A percentile compares a stretch with the other conserved stretches of the same genome.
Conservation (phyloP, 192 early-diverging fungal genomes). For the Pilobolus umbonatus region DNA sequence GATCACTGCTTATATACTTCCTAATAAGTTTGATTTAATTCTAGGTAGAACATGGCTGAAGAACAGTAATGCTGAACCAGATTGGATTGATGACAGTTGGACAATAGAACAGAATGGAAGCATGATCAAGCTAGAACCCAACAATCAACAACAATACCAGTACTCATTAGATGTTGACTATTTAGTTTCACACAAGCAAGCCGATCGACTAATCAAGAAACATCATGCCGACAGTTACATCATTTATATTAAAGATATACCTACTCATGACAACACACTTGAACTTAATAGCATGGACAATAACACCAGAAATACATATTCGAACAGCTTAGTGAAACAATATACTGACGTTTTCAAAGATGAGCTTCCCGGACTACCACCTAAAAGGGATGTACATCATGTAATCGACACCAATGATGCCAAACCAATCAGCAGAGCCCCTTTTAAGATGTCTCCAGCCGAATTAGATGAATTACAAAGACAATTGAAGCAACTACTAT, state of each 20-base stretch:
- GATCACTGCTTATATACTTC: background rate
- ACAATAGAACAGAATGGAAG: background rate
- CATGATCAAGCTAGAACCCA: too few relatives aligned
- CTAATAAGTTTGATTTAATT: conserved; percentile 5
- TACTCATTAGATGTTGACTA: background rate
- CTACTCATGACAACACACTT: too few relatives aligned
- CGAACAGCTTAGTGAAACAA: background rate
- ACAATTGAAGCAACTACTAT: conserved; percentile 11
- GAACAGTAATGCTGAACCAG: background rate
- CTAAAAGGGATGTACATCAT: conserved; percentile 18
- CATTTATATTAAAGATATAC: too few relatives aligned
- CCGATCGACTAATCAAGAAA: background rate
- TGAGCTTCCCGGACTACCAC: conserved; percentile 21
- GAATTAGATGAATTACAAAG: conserved; percentile 11
- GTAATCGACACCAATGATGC: conserved; percentile 21
- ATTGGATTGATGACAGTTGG: conserved; percentile 1
- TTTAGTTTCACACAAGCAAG: background rate
- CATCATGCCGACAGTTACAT: too few relatives aligned
- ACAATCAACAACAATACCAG: too few relatives aligned
- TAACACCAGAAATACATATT: background rate
- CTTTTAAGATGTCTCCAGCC: conserved; percentile 20
- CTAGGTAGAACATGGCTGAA: conserved; percentile 6
- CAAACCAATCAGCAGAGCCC: conserved; percentile 10
- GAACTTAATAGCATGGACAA: too few relatives aligned
- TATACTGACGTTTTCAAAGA: conserved; percentile 21